Conservation (phyloP, 73 alveolate genomes). For the Breviolum minutum region DNA sequence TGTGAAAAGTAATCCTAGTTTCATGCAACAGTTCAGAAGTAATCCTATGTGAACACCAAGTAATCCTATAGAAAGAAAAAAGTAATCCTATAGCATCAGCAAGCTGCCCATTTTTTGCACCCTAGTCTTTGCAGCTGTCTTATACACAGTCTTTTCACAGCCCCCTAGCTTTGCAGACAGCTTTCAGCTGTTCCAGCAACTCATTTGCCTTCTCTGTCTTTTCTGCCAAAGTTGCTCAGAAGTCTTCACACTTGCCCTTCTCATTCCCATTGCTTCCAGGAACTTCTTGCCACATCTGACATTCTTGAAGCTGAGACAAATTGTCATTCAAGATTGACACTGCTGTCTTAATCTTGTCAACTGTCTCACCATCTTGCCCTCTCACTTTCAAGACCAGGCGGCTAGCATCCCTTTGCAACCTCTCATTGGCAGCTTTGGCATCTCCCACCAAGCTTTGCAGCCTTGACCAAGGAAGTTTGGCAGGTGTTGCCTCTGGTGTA, state of each 20-base stretch:
- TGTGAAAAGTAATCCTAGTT: background rate
- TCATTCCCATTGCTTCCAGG: background rate
- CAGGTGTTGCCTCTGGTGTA: background rate
- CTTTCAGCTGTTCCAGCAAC: background rate
- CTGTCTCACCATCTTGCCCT: background rate
- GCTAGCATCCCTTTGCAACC: background rate
- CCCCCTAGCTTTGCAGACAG: constrained; percentile 11
- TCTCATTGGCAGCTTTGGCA: background rate
- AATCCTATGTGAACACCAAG: background rate
- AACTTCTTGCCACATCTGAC: background rate
- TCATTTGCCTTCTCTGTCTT: constrained; percentile 1
- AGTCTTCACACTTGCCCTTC: background rate
- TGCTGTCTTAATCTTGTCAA: background rate
- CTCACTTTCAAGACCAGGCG: background rate
- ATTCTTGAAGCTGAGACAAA: background rate
- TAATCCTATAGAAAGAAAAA: background rate
- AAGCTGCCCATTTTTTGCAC: background rate
- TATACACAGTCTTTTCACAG: background rate
- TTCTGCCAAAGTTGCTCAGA: background rate
- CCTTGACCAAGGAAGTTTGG: background rate
- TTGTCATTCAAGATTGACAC: background rate
- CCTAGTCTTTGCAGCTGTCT: background rate
- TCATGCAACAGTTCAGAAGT: background rate
- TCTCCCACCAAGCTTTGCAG: background rate
- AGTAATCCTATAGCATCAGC: background rate